These are phyloP conservation scores for Nyctanthes arbortristis DNA, from an alignment of 257 asterid genomes.

Conservation along the genomic window DNA sequence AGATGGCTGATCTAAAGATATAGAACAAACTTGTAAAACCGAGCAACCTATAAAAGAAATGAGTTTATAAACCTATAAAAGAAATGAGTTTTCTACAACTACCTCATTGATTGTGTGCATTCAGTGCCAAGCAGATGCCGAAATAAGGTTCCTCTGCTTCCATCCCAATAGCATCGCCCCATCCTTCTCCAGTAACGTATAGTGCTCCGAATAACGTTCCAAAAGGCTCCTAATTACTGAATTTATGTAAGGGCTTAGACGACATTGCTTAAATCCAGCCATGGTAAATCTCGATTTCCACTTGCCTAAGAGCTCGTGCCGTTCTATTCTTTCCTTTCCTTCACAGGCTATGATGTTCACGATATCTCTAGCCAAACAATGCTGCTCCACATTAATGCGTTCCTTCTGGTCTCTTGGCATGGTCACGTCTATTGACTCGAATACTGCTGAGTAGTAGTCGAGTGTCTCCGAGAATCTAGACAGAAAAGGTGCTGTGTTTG, in stretches of 20 bases:
- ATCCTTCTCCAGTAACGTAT: slow-evolving; percentile 73
- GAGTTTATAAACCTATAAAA: neutral
- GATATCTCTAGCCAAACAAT: slow-evolving; percentile 84
- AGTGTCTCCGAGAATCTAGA: slow-evolving; percentile 68
- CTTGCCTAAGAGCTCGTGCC: slow-evolving; percentile 89
- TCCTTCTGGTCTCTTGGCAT: slow-evolving; percentile 76
- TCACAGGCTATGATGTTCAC: slow-evolving; percentile 95
- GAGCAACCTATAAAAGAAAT: neutral
- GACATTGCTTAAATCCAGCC: slow-evolving; percentile 81
- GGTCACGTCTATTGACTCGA: slow-evolving; percentile 79
- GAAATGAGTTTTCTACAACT: neutral
- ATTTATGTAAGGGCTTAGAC: slow-evolving; percentile 72
- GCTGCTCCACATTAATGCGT: slow-evolving; percentile 86
- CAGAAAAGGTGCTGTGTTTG: slow-evolving; percentile 80
- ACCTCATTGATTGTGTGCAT: neutral
- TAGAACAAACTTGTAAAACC: neutral
- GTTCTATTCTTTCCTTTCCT: slow-evolving; percentile 83
- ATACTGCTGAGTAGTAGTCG: slow-evolving; percentile 78
- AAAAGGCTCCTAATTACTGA: slow-evolving; percentile 72
- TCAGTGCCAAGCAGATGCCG: slow-evolving; percentile 93
- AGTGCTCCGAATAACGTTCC: slow-evolving; percentile 72
- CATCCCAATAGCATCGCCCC: slow-evolving; percentile 87
- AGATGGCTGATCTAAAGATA: neutral
- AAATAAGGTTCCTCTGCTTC: slow-evolving; percentile 78
- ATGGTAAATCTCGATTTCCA: slow-evolving; percentile 78